phyloP scores from a whole-genome alignment of 2,329 filamentous ascomycete species.

The Talaromyces sp. region DNA sequence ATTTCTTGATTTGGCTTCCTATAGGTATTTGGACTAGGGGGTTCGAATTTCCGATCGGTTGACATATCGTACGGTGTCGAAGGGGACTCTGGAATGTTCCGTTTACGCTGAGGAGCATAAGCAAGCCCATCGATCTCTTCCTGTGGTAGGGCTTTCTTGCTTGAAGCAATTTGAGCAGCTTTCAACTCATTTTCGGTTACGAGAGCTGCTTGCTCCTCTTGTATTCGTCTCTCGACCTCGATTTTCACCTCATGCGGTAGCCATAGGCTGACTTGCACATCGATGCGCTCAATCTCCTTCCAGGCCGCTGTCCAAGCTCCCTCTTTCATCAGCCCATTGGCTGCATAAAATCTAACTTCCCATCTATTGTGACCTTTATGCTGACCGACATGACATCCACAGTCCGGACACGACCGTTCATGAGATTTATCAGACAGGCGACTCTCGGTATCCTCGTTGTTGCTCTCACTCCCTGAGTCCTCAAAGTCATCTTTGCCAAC shows the following conservation, averaged over 20 bases:
- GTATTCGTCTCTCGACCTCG: conserved; percentile 41
- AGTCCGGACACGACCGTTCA: conserved; percentile 46
- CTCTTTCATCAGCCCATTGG: conserved; percentile 87
- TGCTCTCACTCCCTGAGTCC: conserved; percentile 12
- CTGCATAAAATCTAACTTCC: conserved; percentile 81
- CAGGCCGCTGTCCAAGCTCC: conserved; percentile 91
- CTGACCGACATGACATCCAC: conserved; percentile 43
- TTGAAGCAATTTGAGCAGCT: conserved; percentile 1
- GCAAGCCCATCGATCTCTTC: conserved; percentile 9
- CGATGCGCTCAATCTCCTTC: conserved; percentile 98
- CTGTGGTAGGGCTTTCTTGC: background rate
- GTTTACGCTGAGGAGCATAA: conserved; percentile 15
- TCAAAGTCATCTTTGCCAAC: conserved; percentile 21
- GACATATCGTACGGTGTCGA: background rate
- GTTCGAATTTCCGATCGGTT: background rate
- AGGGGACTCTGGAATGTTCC: conserved; percentile 14
- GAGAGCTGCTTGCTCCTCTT: conserved; percentile 34
- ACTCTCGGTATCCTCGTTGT: conserved; percentile 22
- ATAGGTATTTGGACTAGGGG: background rate
- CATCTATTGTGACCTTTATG: conserved; percentile 48
- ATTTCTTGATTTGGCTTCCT: conserved; percentile 31
- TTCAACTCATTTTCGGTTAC: conserved; percentile 15
- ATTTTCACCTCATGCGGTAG: conserved; percentile 49
- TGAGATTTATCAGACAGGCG: conserved; percentile 22
- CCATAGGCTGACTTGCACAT: conserved; percentile 80